Evolutionary conservation across 2,329 filamentous ascomycete genomes (phyloP).

Genomic region (Phialophora tarda): DNA sequence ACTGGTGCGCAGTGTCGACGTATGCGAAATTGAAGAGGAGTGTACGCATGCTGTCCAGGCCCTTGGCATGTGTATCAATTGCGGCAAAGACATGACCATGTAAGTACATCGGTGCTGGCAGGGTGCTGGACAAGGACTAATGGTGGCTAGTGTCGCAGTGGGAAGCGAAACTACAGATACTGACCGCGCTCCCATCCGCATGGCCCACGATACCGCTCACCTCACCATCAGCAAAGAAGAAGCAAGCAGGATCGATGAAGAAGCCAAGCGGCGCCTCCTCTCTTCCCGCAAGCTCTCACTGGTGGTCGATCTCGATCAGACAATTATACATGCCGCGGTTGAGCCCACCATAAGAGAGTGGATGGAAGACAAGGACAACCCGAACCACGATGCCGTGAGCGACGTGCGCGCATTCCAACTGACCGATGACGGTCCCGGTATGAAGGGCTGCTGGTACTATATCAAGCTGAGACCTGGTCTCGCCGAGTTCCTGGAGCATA

Average conservation of each 20-base stretch:
- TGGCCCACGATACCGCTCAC: slow-evolving; percentile 88
- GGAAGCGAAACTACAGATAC: slow-evolving; percentile 50
- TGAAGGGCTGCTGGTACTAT: slow-evolving; percentile 89
- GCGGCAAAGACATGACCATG: slow-evolving; percentile 95
- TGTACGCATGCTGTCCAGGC: slow-evolving; percentile 92
- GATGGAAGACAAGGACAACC: slow-evolving; percentile 85
- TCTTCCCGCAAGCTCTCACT: slow-evolving; percentile 83
- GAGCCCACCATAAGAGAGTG: slow-evolving; percentile 96
- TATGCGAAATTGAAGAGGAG: slow-evolving; percentile 83
- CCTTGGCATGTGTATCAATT: slow-evolving; percentile 86
- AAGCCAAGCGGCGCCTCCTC: slow-evolving; percentile 82
- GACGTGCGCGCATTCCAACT: slow-evolving; percentile 89
- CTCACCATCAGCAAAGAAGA: slow-evolving; percentile 84
- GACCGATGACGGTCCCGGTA: slow-evolving; percentile 78
- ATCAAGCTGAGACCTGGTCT: slow-evolving; percentile 95
- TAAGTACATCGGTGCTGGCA: slow-evolving; percentile 45
- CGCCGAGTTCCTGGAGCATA: slow-evolving; percentile 75
- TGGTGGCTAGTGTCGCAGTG: slow-evolving; percentile 27
- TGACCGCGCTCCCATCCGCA: slow-evolving; percentile 88
- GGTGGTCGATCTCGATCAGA: slow-evolving; percentile 97
- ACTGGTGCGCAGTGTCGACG: slow-evolving; percentile 51
- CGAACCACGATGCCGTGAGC: slow-evolving; percentile 88
- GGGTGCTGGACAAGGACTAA: slow-evolving; percentile 12
- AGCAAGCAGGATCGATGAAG: slow-evolving; percentile 80
- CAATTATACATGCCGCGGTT: slow-evolving; percentile 96